phyloP scores from a whole-genome alignment of 129 eudicot species.

The Saposhnikovia divaricata region DNA sequence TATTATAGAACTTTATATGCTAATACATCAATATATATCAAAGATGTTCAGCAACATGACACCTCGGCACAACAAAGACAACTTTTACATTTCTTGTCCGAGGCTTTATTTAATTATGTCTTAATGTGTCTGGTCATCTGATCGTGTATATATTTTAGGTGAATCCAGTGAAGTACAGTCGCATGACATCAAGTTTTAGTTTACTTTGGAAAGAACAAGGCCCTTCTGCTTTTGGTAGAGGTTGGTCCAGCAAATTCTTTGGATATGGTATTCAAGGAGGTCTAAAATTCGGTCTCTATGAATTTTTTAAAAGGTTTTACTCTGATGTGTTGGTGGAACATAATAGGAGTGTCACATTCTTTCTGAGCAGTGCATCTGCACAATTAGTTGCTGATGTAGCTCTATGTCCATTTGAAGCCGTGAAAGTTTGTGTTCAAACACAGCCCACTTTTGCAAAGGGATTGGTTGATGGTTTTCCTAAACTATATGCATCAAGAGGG shows the following conservation, averaged over 20 bases:
- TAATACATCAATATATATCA: background rate
- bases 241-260: slow-evolving; percentile 82
- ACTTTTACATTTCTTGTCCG: background rate
- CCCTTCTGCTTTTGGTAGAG: slow-evolving; percentile 72
- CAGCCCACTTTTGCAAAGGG: slow-evolving; percentile 76
- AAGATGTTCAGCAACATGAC: background rate
- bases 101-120: background rate
- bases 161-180: slow-evolving; percentile 64
- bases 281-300: slow-evolving; percentile 80
- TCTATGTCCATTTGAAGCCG: slow-evolving; percentile 89
- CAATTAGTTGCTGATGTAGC: slow-evolving; percentile 88
- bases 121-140: background rate
- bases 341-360: slow-evolving; percentile 49
- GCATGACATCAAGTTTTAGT: slow-evolving; percentile 66
- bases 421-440: slow-evolving; percentile 80
- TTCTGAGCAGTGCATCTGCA: slow-evolving; percentile 84
- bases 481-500: slow-evolving; percentile 71
- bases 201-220: slow-evolving; percentile 78
- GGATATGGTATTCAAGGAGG: slow-evolving; percentile 96
- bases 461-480: slow-evolving; percentile 83
- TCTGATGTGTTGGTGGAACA: slow-evolving; percentile 45
- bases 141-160: slow-evolving; percentile 33
- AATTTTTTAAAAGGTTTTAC: slow-evolving; percentile 62
- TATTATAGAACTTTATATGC: background rate
- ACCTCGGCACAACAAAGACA: background rate